These are phyloP conservation scores for Sinapis alba DNA, from an alignment of 441 rosid genomes.

Conservation along the genomic window DNA sequence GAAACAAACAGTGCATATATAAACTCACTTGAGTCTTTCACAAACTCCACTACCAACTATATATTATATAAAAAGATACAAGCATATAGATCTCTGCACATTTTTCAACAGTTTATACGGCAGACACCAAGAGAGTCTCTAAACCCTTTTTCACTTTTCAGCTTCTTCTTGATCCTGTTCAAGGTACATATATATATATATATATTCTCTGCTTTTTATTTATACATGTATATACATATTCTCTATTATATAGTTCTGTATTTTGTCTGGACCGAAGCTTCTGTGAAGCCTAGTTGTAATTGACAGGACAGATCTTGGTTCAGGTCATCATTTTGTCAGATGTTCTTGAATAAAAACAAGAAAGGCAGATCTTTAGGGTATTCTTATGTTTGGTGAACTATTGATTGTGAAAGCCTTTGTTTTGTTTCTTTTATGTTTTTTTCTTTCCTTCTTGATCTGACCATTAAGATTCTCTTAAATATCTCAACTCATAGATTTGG, in stretches of 20 bases:
- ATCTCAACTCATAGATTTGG: constrained; percentile 14
- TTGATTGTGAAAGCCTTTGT: not conserved
- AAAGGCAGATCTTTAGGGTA: not conserved
- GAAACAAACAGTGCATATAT: constrained; percentile 23
- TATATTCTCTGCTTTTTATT: constrained; percentile 16
- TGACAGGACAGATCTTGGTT: constrained; percentile 1
- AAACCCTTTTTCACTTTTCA: constrained; percentile 22
- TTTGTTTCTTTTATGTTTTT: not conserved
- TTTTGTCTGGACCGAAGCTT: not conserved
- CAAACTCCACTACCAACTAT: constrained; percentile 21
- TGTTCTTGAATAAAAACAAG: not conserved
- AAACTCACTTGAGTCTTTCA: not conserved
- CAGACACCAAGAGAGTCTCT: constrained; percentile 23
- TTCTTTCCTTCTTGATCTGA: constrained; percentile 10
- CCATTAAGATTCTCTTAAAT: not conserved
- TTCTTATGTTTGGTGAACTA: not conserved
- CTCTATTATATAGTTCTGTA: constrained; percentile 5
- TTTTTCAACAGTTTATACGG: constrained; percentile 6
- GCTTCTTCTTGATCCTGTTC: constrained; percentile 26
- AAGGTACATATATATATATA: constrained; percentile 14
- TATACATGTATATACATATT: not conserved
- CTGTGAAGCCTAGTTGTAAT: not conserved
- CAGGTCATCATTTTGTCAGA: not conserved
- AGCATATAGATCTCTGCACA: constrained; percentile 19
- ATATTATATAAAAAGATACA: not conserved